Conservation (phyloP, 2,329 filamentous ascomycete species). For the Alternaria atra region DNA sequence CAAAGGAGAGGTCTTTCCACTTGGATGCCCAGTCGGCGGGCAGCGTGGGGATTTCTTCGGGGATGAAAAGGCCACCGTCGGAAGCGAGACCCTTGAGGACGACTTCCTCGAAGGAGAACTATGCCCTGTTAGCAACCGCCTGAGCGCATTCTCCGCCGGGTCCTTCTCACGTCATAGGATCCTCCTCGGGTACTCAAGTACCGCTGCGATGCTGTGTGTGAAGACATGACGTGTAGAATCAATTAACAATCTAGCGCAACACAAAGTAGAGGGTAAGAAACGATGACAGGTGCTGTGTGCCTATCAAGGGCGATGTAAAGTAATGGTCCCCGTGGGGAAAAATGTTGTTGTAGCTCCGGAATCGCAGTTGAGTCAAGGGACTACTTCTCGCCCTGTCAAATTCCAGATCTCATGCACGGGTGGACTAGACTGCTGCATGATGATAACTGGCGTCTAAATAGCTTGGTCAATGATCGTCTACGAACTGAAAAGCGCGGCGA, state of each 20-base stretch:
- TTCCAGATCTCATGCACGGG: constrained; percentile 14
- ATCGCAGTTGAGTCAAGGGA: constrained; percentile 41
- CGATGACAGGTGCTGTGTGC: constrained; percentile 12
- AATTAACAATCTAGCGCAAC: constrained; percentile 10
- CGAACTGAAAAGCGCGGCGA: not conserved
- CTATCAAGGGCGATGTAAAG: constrained; percentile 6
- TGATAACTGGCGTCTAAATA: not conserved
- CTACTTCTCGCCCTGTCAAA: constrained; percentile 16
- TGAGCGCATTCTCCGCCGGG: constrained; percentile 5
- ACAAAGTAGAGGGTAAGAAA: constrained; percentile 9
- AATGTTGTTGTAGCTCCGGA: constrained; percentile 37
- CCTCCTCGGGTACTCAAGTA: constrained; percentile 71
- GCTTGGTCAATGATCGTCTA: not conserved
- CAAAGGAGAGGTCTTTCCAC: constrained; percentile 82
- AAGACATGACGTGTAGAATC: constrained; percentile 46
- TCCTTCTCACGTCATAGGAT: constrained; percentile 65
- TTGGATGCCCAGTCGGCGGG: constrained; percentile 69
- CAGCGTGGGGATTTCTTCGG: constrained; percentile 77
- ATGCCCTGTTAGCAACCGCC: constrained; percentile 26
- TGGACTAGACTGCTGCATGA: constrained; percentile 1
- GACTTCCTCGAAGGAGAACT: constrained; percentile 91
- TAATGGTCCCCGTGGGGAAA: constrained; percentile 35
- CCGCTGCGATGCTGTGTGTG: constrained; percentile 64
- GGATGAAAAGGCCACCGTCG: constrained; percentile 90
- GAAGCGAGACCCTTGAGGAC: constrained; percentile 87